Percentiles rank a stretch among this genome's conserved stretches.
Conservation (phyloP, 208 protist genomes). For the Leishmania lainsoni region DNA sequence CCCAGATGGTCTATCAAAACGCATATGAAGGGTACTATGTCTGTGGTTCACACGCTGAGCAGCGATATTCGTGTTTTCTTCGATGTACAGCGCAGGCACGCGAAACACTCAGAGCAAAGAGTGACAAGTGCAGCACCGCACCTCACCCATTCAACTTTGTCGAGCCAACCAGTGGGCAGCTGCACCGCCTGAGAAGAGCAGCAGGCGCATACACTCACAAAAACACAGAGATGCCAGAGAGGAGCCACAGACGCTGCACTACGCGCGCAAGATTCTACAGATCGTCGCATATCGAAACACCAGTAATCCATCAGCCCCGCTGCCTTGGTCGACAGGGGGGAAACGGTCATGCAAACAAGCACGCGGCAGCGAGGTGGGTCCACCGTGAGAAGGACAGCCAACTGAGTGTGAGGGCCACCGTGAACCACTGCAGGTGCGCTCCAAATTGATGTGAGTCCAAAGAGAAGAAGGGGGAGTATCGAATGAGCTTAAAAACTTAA, state of each 20-base stretch:
- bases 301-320: background rate
- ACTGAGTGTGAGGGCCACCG: background rate
- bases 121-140: background rate
- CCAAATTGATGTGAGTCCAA: background rate
- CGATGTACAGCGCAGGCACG: background rate
- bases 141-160: background rate
- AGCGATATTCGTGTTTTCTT: background rate
- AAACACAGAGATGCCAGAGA: background rate
- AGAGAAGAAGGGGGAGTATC: background rate
- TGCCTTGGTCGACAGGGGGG: background rate
- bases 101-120: background rate
- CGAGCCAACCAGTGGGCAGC: background rate
- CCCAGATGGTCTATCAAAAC: conserved; percentile 13
- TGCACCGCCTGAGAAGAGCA: background rate
- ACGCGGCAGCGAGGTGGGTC: background rate
- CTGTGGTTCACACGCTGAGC: conserved; percentile 33
- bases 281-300: background rate
- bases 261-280: background rate
- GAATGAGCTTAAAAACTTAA: background rate
- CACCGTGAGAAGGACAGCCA: background rate
- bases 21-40: conserved; percentile 77
- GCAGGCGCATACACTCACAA: background rate
- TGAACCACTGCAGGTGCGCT: background rate
- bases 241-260: background rate
- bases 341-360: background rate